A percentile compares a stretch with the other conserved stretches of the same genome.
Conservation (phyloP, 805 yeast genomes). For the Limtongozyma cylindracea region DNA sequence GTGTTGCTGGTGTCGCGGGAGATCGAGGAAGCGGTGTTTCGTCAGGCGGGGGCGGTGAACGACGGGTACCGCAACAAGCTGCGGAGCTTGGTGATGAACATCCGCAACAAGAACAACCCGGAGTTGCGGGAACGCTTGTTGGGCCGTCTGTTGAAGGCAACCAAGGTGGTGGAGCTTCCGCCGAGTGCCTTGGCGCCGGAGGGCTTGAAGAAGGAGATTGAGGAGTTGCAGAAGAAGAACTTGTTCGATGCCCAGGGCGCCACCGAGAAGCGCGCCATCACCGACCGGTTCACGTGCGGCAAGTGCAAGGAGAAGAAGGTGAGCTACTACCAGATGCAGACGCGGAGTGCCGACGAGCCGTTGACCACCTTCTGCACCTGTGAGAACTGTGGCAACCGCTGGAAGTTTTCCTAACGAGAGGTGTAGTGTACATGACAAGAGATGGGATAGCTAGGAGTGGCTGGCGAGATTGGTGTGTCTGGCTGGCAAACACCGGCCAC, state of each 20-base stretch:
- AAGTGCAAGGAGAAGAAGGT: conserved; percentile 96
- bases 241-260: conserved; percentile 96
- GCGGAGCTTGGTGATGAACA: conserved; percentile 67
- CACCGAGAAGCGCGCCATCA: conserved; percentile 81
- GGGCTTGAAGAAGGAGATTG: conserved; percentile 62
- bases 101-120: conserved; percentile 78
- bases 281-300: conserved; percentile 93
- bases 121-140: conserved; percentile 49
- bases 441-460: too few relatives aligned
- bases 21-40: conserved; percentile 51
- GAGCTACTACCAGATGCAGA: conserved; percentile 91
- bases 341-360: conserved; percentile 97
- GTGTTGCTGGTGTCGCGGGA: conserved; percentile 39
- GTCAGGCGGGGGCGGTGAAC: conserved; percentile 27
- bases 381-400: conserved; percentile 90
- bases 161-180: conserved; percentile 48
- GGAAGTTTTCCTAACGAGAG: conserved; percentile 73
- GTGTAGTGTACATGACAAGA: too few relatives aligned
- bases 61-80: conserved; percentile 58
- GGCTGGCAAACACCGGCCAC: too few relatives aligned
- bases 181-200: conserved; percentile 96
- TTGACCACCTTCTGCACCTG: conserved; percentile 95
- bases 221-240: conserved; percentile 67
- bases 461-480: too few relatives aligned
- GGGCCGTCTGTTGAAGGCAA: conserved; percentile 38